Base-by-base conservation (phyloP, 2,329 filamentous ascomycete genomes). In the Didymella pomorum region DNA sequence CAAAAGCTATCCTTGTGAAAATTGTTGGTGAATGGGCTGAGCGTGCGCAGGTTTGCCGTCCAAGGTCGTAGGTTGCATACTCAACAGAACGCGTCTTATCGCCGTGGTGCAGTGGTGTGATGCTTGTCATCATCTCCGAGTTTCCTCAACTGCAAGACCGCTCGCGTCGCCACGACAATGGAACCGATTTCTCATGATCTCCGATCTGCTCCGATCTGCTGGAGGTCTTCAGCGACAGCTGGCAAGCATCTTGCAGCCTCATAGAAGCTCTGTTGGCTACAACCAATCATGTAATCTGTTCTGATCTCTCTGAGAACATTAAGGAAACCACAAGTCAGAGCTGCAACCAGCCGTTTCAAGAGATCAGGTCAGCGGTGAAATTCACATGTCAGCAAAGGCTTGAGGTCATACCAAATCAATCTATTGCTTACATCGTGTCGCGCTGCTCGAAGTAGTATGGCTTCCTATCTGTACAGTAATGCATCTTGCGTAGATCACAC, bases 101-200 rank as follows among this genome's bases (percentile, higher is more conserved):
- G 29, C 43, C n/a, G 52, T 54, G 50, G 50, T 50, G 43, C 41
- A 51, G 60, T 62, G 60, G 60, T 57, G 60, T 65, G 61, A 63
- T 61, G 25, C 42, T 54, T 51, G 42, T 50, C 50, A 37, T 28
- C 39, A 57, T 56, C 46, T 56, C 60, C 60, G 56, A 60, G 41
- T 28, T 48, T 53, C 39, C 33, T 49, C 53, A 48, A 49, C 41
- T 25, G n/a, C 42, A 20, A 18, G 26, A 23, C 28, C 35, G 9
- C 16, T 2, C 26, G 35, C 12, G 7, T 25, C 7, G 23, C 23
- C 23, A 25, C 23, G 4, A 3, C 3, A 25, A 25, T 25, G 7
- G 23, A 7, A 25, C 23, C 23, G 4, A 4, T 4, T 25, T 4
- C 23, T 25, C 23, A 7, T 4, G 4, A 25, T 25, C 11, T 11